Percentiles rank a stretch among this genome's conserved stretches.
Conservation (phyloP, 148 eudicot species). For the Linanthus parryae region DNA sequence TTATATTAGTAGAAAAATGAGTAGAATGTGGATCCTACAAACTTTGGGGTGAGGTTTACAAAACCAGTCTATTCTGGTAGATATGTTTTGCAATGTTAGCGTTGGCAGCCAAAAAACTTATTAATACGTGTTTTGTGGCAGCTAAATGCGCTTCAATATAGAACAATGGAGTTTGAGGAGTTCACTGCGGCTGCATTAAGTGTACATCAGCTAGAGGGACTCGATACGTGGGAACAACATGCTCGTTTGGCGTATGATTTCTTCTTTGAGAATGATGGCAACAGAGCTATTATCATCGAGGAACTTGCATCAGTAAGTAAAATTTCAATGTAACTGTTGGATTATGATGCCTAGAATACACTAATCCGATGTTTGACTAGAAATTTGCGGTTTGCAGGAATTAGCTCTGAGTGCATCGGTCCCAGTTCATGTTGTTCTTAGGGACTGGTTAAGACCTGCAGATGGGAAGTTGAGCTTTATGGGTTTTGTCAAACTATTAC, state of each 20-base stretch:
- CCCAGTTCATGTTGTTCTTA: conserved; percentile 91
- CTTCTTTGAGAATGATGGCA: conserved; percentile 94
- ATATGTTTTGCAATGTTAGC: too few relatives aligned
- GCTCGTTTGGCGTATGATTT: conserved; percentile 84
- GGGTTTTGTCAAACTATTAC: conserved; percentile 87
- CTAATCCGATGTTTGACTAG: not conserved
- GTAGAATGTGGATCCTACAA: too few relatives aligned
- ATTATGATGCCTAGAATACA: not conserved
- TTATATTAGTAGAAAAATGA: too few relatives aligned
- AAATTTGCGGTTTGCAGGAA: conserved; percentile 34
- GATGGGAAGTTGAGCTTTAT: conserved; percentile 96
- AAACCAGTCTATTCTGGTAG: too few relatives aligned
- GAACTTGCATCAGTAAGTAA: conserved; percentile 84
- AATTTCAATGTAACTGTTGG: not conserved
- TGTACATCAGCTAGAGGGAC: conserved; percentile 84
- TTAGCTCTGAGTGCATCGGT: conserved; percentile 92
- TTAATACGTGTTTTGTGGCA: too few relatives aligned
- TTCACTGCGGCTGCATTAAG: conserved; percentile 85
- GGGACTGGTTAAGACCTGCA: conserved; percentile 89
- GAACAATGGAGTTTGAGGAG: conserved; percentile 87
- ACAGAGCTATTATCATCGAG: conserved; percentile 88
- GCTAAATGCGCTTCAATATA: conserved; percentile 83
- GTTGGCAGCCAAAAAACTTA: too few relatives aligned
- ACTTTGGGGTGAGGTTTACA: too few relatives aligned
- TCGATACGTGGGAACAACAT: conserved; percentile 91